A percentile compares a stretch with the other conserved stretches of the same genome.
These are phyloP conservation scores for Rhododendron molle DNA, from an alignment of 148 eudicot species.

Conservation along the genomic window DNA sequence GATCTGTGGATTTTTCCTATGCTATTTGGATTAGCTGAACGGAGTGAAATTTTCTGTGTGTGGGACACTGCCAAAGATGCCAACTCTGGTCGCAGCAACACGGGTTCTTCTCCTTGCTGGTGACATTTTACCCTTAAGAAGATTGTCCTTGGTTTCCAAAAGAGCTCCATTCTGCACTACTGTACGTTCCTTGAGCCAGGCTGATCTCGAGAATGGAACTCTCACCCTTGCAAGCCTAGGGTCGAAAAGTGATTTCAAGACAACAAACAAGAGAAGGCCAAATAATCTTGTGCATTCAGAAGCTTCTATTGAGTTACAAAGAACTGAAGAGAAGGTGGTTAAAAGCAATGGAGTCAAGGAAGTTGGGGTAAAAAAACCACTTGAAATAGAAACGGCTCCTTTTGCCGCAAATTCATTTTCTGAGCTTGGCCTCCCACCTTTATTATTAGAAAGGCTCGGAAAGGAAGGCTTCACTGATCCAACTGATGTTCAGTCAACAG, in stretches of 20 bases:
- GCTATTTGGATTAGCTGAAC: slow-evolving; percentile 7
- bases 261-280: slow-evolving; percentile 23
- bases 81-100: slow-evolving; percentile 46
- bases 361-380: slow-evolving; percentile 29
- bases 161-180: slow-evolving; percentile 30
- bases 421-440: slow-evolving; percentile 83
- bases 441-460: slow-evolving; percentile 65
- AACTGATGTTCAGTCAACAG: slow-evolving; percentile 85
- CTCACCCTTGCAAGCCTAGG: slow-evolving; percentile 71
- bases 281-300: slow-evolving; percentile 21
- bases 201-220: slow-evolving; percentile 33
- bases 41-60: neutral
- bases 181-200: slow-evolving; percentile 37
- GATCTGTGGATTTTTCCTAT: neutral
- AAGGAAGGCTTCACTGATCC: slow-evolving; percentile 68
- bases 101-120: slow-evolving; percentile 75
- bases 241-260: slow-evolving; percentile 33
- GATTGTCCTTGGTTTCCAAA: slow-evolving; percentile 35
- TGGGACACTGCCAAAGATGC: slow-evolving; percentile 35
- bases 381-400: slow-evolving; percentile 56
- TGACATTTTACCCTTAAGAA: slow-evolving; percentile 45
- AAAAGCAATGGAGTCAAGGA: slow-evolving; percentile 21
- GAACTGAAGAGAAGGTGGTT: slow-evolving; percentile 35
- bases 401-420: slow-evolving; percentile 80
- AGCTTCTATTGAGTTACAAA: slow-evolving; percentile 38